Evolutionary conservation across 225 moss, liverwort and hornwort species (phyloP), one percentile per base, ranked within the genome.

Genomic region (Polytrichum formosum): DNA sequence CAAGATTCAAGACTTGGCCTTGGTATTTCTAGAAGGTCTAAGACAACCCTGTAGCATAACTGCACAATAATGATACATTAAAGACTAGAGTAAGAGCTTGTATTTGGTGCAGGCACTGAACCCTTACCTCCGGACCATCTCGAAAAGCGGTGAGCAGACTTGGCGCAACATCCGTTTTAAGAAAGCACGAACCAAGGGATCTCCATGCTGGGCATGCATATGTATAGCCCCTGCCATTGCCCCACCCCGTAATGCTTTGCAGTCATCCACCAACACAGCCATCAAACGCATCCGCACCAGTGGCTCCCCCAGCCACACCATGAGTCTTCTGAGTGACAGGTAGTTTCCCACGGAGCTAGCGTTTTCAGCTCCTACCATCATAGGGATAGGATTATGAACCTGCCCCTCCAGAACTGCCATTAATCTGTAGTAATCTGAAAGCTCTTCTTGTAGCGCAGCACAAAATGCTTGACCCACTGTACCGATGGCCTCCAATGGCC

Each of bases 331-430:
- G 54, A 98, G 78, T 9, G 98, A 98, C 61, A 98, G 77, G 75
- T 94, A 98, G 66, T 94, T 98, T 29, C 97, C 97, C 59, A 86
- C 82, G 60, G 81, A 75, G 68, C 80, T 83, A 4, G 70, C 71
- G 22, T 69, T 74, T 35, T 90, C 94, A 26, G 82, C 79, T 31
- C 73, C 81, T 21, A 84, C 78, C 98, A 98, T 91, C 67, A 90
- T 80, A 17, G 98, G 98, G 66, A 94, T 91, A 26, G 92, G 87
- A 77, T 92, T 86, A 84, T 98, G 94, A 55, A 91, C 92, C 77
- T 98, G 98, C 21, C 92, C 92, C 78, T 98, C 98, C 58, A 98
- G 85, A 29, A 98, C 98, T 63, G 98, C 98, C 94, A 98, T 98
- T 81, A 98, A 74, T 53, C 98, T 91, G 56, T 98, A 98, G 71